Evolutionary conservation across 2,329 filamentous ascomycete species (phyloP), one percentile per base, ranked within the genome.

Genomic region (Alternaria triticina): DNA sequence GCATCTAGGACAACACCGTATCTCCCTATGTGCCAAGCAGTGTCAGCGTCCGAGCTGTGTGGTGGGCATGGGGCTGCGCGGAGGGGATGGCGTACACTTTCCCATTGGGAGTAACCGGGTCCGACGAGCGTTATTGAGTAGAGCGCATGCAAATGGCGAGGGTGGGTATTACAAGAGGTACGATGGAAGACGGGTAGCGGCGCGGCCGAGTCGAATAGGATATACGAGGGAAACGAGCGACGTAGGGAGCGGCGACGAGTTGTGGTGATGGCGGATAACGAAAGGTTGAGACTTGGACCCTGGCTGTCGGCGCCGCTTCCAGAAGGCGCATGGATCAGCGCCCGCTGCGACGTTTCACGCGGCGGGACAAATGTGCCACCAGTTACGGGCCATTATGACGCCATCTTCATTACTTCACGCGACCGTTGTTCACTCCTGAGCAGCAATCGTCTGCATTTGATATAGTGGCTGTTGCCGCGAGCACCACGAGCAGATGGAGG

Each of bases 1-100:
- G 96, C 96, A 86, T 99, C 96, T 76, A 99, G 88, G 78, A 99
- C 94, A 74, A 98, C 92, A 78, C 94, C 96, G 86, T 96, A 97
- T 83, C 85, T 84, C 85, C 86, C 86, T 87, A 64, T 46, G 65
- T 50, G 61, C 66, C 54, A 45, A 58, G n/a, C 51, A 46, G 61
- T 49, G 71, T 77, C 66, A 79, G 77, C 63, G 57, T 56, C 25
- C 25, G 43, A 40, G 15, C 43, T 30, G 49, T 23, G 49, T 54
- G 20, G 61, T 55, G 54, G 57, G 59, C 55, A 51, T 54, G 60
- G 54, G 62, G 59, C 33, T 28, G 33, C 61, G 57, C 54, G 62
- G 62, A 62, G 68, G 56, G 57, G 65, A 57, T 57, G 68, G 72
- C 79, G 62, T 78, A 82, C 80, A 82, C 77, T 81, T 81, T 77